Evolutionary conservation across 2,329 filamentous ascomycete genomes (phyloP).

Genomic region (Claviceps cyperi): DNA sequence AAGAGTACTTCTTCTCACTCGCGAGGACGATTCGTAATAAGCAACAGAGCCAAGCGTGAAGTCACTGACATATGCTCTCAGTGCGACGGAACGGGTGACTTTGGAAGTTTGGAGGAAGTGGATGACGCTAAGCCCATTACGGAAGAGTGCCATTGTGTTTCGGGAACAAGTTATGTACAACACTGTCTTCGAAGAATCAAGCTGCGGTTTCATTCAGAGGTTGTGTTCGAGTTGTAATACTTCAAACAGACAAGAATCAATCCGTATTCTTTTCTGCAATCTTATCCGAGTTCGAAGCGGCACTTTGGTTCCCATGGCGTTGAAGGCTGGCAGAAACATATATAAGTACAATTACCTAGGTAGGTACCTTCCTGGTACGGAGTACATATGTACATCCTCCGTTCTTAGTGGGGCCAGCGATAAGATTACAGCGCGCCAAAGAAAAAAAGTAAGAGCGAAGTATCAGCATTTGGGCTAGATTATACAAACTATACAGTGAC

Average conservation of each 20-base stretch:
- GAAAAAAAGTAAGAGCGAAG: constrained; percentile 7
- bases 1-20: background rate
- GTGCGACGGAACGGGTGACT: background rate
- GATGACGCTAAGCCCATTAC: background rate
- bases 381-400: background rate
- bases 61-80: too few species aligned
- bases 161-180: background rate
- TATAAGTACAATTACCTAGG: background rate
- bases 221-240: background rate
- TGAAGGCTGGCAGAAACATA: background rate
- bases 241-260: background rate
- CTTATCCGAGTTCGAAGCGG: background rate
- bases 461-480: background rate
- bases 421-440: constrained; percentile 7
- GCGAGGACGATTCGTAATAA: background rate
- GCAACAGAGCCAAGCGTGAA: background rate
- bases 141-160: background rate
- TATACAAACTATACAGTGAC: background rate
- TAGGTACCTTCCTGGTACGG: background rate
- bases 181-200: background rate
- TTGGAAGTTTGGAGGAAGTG: too few species aligned
- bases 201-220: background rate
- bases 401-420: constrained; percentile 5
- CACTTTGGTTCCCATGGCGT: background rate
- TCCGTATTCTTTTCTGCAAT: background rate